phyloP scores from a whole-genome alignment of 768 basidiomycete genomes.

The Hortiboletus campestris region DNA sequence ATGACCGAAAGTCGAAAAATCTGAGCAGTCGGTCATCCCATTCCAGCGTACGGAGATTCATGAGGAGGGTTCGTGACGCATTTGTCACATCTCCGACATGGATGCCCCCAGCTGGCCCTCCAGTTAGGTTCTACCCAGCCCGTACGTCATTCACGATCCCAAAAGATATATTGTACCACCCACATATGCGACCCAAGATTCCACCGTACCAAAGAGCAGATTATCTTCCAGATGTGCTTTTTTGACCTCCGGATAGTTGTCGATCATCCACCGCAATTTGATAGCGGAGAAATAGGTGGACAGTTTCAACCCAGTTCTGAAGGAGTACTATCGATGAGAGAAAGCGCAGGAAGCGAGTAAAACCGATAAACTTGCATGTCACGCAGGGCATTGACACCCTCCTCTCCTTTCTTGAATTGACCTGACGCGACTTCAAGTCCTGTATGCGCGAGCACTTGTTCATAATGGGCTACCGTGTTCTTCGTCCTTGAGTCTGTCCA shows the following conservation, averaged over 20 bases:
- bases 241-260: slow-evolving; percentile 73
- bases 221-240: slow-evolving; percentile 79
- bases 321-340: background rate
- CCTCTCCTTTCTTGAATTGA: slow-evolving; percentile 65
- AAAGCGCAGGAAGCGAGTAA: background rate
- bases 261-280: slow-evolving; percentile 96
- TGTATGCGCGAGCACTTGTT: slow-evolving; percentile 63
- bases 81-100: slow-evolving; percentile 95
- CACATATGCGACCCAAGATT: slow-evolving; percentile 95
- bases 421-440: slow-evolving; percentile 75
- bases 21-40: slow-evolving; percentile 83
- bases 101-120: slow-evolving; percentile 63
- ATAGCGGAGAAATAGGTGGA: slow-evolving; percentile 98
- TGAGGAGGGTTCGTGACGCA: slow-evolving; percentile 91
- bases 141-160: background rate
- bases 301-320: slow-evolving; percentile 86
- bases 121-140: slow-evolving; percentile 68
- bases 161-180: slow-evolving; percentile 15
- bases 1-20: slow-evolving; percentile 80
- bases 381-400: slow-evolving; percentile 62
- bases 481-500: slow-evolving; percentile 97
- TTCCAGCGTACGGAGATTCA: slow-evolving; percentile 75
- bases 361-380: slow-evolving; percentile 52
- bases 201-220: slow-evolving; percentile 90
- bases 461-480: slow-evolving; percentile 76